Percentiles rank a stretch among this genome's conserved stretches.
These are phyloP conservation scores for Scopulariopsis brevicaulis DNA, from an alignment of 2,329 filamentous ascomycete species.

Conservation along the genomic window DNA sequence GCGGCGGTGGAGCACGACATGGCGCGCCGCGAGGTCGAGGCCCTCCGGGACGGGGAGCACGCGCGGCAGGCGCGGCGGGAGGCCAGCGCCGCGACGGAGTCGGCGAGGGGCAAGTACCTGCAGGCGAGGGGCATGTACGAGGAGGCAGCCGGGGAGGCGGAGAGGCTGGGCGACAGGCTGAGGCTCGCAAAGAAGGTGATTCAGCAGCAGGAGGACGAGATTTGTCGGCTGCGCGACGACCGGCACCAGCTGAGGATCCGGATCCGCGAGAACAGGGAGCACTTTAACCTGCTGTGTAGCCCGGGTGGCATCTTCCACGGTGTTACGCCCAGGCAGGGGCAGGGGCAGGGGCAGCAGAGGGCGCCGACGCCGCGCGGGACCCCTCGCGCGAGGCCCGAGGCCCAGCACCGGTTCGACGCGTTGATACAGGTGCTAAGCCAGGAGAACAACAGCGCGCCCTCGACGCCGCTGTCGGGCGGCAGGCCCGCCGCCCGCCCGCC, in stretches of 20 bases:
- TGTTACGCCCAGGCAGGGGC: constrained; percentile 38
- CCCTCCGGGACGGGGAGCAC: constrained; percentile 64
- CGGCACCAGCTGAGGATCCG: constrained; percentile 68
- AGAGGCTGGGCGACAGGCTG: constrained; percentile 50
- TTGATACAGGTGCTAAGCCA: constrained; percentile 73
- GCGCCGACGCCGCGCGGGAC: background rate
- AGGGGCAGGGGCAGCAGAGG: constrained; percentile 22
- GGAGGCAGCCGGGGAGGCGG: constrained; percentile 54
- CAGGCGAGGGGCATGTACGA: constrained; percentile 59
- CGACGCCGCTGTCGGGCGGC: constrained; percentile 46
- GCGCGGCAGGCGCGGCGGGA: constrained; percentile 48
- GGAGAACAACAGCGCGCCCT: constrained; percentile 58
- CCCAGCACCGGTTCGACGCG: constrained; percentile 58
- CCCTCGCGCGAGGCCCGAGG: constrained; percentile 4
- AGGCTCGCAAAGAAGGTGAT: constrained; percentile 69
- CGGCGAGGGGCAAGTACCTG: constrained; percentile 39
- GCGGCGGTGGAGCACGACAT: constrained; percentile 88
- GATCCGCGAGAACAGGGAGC: constrained; percentile 81
- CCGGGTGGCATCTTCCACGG: constrained; percentile 58
- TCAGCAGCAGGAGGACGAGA: constrained; percentile 65
- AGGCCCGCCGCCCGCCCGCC: constrained; percentile 34
- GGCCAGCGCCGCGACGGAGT: constrained; percentile 37
- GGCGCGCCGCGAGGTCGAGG: constrained; percentile 78
- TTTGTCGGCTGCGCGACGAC: constrained; percentile 60
- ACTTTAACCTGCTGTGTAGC: constrained; percentile 68